Percentiles rank a stretch among this genome's conserved stretches.
Conservation (phyloP, 768 basidiomycete species). For the Mycena olivaceomarginata region DNA sequence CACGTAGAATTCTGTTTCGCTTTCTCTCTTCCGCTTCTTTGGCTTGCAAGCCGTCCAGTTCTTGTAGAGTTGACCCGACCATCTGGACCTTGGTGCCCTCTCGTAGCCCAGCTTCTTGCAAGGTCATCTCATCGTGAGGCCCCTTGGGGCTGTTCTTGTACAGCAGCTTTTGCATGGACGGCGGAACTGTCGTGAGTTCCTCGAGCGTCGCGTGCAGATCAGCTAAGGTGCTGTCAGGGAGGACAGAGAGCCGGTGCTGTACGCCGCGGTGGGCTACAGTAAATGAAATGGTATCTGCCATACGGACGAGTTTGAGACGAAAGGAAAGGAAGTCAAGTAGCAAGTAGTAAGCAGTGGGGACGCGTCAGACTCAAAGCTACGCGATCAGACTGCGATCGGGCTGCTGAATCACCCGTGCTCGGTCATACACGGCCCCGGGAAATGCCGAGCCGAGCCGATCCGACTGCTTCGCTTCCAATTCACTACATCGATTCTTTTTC, state of each 20-base stretch:
- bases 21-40: slow-evolving; percentile 76
- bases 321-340: neutral
- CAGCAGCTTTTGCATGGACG: slow-evolving; percentile 81
- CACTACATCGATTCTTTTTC: too few species aligned
- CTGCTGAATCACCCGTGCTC: too few species aligned
- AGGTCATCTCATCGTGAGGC: slow-evolving; percentile 51
- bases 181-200: slow-evolving; percentile 80
- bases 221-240: slow-evolving; percentile 70
- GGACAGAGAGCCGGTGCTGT: slow-evolving; percentile 67
- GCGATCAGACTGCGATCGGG: too few species aligned
- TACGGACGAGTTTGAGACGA: neutral
- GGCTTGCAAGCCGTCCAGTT: slow-evolving; percentile 72
- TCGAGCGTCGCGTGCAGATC: slow-evolving; percentile 71
- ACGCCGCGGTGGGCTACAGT: slow-evolving; percentile 70
- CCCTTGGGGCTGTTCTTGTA: slow-evolving; percentile 75
- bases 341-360: neutral
- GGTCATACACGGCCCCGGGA: too few species aligned
- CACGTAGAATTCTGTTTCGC: slow-evolving; percentile 74
- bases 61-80: slow-evolving; percentile 78
- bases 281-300: slow-evolving; percentile 40
- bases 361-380: neutral
- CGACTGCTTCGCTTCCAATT: too few species aligned
- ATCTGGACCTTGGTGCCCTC: slow-evolving; percentile 82
- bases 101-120: slow-evolving; percentile 72
- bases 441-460: too few species aligned